phyloP scores from a whole-genome alignment of 352 stramenopile species.

The Phytophthora sp. region DNA sequence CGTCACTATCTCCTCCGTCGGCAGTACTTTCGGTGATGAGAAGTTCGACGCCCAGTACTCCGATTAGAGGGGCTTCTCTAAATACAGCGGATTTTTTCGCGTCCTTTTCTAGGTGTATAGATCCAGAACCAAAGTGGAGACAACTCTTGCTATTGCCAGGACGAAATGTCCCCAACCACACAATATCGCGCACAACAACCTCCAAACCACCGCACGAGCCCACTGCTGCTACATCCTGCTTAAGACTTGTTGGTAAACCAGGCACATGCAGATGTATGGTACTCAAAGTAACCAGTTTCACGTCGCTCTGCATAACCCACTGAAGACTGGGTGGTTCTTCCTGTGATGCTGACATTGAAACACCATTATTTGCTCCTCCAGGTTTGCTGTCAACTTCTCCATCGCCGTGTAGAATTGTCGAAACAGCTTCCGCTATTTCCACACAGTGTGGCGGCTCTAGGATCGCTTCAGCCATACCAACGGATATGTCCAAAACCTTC shows the following conservation, averaged over 20 bases:
- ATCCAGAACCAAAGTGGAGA: conserved; percentile 28
- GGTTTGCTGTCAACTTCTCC: conserved; percentile 3
- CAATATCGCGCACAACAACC: conserved; percentile 26
- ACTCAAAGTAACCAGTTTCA: conserved; percentile 42
- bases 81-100: background rate
- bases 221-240: background rate
- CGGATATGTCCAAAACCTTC: conserved; percentile 43
- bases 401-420: conserved; percentile 15
- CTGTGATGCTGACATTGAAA: background rate
- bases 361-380: background rate
- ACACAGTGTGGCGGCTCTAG: conserved; percentile 37
- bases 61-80: conserved; percentile 6
- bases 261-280: conserved; percentile 33
- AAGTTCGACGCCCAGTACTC: conserved; percentile 33
- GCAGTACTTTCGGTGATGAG: conserved; percentile 23
- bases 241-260: background rate
- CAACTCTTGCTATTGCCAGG: conserved; percentile 1
- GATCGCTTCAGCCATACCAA: conserved; percentile 29
- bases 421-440: conserved; percentile 30
- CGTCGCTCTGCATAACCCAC: conserved; percentile 23
- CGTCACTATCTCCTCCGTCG: conserved; percentile 22
- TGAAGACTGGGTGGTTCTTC: background rate
- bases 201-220: conserved; percentile 11
- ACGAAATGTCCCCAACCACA: conserved; percentile 21
- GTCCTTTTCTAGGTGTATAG: conserved; percentile 9